Evolutionary conservation across 495 filamentous ascomycete genomes (phyloP).

Genomic region (Coniosporium apollinis): DNA sequence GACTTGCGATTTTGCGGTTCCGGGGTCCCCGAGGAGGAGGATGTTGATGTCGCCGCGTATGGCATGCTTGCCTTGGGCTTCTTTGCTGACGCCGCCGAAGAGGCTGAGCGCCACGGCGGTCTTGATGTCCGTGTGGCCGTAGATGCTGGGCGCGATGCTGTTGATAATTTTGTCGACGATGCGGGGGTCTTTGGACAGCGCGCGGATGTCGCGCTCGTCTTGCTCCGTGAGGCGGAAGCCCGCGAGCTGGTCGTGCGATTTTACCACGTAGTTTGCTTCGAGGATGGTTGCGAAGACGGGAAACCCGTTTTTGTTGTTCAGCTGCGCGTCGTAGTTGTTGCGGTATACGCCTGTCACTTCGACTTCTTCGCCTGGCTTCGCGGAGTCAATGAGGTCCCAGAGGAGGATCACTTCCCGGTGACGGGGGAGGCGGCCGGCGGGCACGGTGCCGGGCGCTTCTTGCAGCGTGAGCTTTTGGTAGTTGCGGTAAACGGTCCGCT

Average conservation of each 20-base stretch:
- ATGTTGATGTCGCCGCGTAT: constrained; percentile 98
- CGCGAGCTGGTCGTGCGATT: constrained; percentile 93
- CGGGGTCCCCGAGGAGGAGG: constrained; percentile 89
- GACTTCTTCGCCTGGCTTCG: constrained; percentile 95
- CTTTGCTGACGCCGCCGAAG: constrained; percentile 91
- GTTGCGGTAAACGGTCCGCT: constrained; percentile 98
- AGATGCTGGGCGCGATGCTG: constrained; percentile 94
- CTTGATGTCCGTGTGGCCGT: constrained; percentile 94
- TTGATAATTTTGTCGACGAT: constrained; percentile 89
- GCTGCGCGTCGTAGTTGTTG: constrained; percentile 93
- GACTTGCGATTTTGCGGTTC: constrained; percentile 96
- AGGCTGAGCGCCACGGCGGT: constrained; percentile 87
- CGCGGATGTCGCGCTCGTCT: constrained; percentile 84
- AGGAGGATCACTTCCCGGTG: constrained; percentile 91
- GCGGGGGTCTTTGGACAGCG: constrained; percentile 70
- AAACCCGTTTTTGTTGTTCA: constrained; percentile 98
- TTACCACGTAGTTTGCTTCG: constrained; percentile 93
- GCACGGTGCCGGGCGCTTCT: constrained; percentile 93
- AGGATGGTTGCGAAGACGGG: constrained; percentile 96
- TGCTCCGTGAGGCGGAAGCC: constrained; percentile 93
- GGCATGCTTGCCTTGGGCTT: constrained; percentile 65
- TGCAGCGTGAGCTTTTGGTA: constrained; percentile 97
- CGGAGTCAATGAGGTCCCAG: constrained; percentile 92
- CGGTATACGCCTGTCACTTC: constrained; percentile 95
- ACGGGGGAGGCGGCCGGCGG: constrained; percentile 85